These are phyloP conservation scores for Neurospora sp. DNA, from an alignment of 495 filamentous ascomycete genomes.

Conservation along the genomic window DNA sequence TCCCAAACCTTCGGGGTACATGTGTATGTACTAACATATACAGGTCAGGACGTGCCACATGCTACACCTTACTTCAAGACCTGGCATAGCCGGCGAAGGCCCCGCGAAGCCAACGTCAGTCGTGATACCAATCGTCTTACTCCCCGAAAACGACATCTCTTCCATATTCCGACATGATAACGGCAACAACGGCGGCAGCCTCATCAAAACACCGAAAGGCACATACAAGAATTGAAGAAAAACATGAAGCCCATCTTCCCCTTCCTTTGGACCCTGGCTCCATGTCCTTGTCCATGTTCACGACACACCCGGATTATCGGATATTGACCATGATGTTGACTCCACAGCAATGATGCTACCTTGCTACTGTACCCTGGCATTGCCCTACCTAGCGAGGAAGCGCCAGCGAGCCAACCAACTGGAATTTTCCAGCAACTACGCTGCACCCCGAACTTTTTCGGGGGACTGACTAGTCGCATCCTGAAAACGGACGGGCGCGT, in stretches of 20 bases:
- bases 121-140: not conserved
- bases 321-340: not conserved
- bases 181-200: not conserved
- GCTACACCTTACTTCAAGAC: not conserved
- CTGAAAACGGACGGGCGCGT: not conserved
- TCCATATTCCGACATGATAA: not conserved
- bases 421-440: not conserved
- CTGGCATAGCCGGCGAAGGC: not conserved
- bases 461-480: not conserved
- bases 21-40: not conserved
- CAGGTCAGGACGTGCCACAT: too few relatives aligned
- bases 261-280: not conserved
- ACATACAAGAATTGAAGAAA: not conserved
- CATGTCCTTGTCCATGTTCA: not conserved
- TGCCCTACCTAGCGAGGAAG: not conserved
- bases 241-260: not conserved
- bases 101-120: not conserved
- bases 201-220: not conserved
- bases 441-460: not conserved
- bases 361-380: not conserved
- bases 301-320: not conserved
- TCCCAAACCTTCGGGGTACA: not conserved
- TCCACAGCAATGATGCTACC: not conserved
- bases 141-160: not conserved
- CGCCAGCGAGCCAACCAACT: not conserved